These are phyloP conservation scores for Helminthosporium solani DNA, from an alignment of 2,329 filamentous ascomycete genomes.

Conservation along the genomic window DNA sequence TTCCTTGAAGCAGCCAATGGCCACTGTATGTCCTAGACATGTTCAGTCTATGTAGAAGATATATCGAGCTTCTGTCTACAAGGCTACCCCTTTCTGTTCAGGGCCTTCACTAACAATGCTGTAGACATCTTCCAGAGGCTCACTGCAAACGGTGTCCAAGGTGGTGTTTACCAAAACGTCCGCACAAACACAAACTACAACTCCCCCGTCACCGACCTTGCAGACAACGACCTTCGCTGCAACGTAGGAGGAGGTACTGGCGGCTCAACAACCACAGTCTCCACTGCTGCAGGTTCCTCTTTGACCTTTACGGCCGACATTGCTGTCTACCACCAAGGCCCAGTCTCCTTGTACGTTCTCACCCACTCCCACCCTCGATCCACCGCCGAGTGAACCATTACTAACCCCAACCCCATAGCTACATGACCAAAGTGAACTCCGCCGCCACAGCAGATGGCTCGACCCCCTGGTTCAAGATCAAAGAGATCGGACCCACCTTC, in stretches of 20 bases:
- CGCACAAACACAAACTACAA: slow-evolving; percentile 42
- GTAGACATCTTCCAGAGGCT: slow-evolving; percentile 43
- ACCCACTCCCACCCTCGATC: background rate
- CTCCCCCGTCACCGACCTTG: slow-evolving; percentile 38
- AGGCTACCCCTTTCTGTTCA: background rate
- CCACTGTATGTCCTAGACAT: slow-evolving; percentile 17
- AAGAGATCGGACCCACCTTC: slow-evolving; percentile 42
- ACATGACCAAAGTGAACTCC: slow-evolving; percentile 39
- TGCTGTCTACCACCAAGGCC: slow-evolving; percentile 45
- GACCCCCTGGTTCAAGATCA: slow-evolving; percentile 43
- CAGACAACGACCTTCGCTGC: slow-evolving; percentile 37
- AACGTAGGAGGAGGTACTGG: slow-evolving; percentile 36
- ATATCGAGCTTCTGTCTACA: too few species aligned
- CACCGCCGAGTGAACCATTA: background rate
- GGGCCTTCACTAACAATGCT: slow-evolving; percentile 8
- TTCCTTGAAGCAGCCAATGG: slow-evolving; percentile 19
- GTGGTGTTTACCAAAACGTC: slow-evolving; percentile 39
- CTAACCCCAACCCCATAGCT: slow-evolving; percentile 14
- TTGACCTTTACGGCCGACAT: slow-evolving; percentile 40
- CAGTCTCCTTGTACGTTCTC: slow-evolving; percentile 30
- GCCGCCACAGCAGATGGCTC: slow-evolving; percentile 40
- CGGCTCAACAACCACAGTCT: slow-evolving; percentile 34
- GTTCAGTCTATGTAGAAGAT: background rate
- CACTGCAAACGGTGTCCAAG: slow-evolving; percentile 38
- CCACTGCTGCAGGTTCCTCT: slow-evolving; percentile 38